A percentile compares a stretch with the other conserved stretches of the same genome.
phyloP scores from a whole-genome alignment of 768 basidiomycete species.

The Wakefieldia striispora region DNA sequence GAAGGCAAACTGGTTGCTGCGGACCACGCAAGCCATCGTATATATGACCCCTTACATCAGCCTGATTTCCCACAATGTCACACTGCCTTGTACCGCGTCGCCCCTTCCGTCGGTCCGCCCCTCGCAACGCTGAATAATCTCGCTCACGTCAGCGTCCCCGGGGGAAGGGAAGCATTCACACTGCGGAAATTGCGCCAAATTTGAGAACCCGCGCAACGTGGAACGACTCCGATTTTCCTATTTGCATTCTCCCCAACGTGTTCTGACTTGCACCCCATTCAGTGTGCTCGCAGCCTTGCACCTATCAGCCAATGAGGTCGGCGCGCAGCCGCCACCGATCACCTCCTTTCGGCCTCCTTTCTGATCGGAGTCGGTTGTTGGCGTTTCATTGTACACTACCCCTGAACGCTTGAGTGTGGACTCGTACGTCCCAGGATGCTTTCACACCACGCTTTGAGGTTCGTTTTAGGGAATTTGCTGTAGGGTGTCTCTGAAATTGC shows the following conservation, averaged over 20 bases:
- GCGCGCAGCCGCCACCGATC: constrained; percentile 28
- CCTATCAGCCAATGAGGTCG: constrained; percentile 9
- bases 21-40: constrained; percentile 33
- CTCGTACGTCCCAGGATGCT: too few relatives aligned
- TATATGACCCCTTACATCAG: constrained; percentile 37
- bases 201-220: constrained; percentile 2
- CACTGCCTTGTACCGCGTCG: constrained; percentile 20
- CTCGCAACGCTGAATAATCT: constrained; percentile 4
- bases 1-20: constrained; percentile 24
- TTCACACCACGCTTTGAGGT: too few relatives aligned
- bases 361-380: constrained; percentile 23
- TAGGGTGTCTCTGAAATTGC: too few relatives aligned
- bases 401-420: not conserved
- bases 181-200: constrained; percentile 17
- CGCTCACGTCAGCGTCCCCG: constrained; percentile 15
- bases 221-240: not conserved
- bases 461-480: too few relatives aligned
- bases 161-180: not conserved
- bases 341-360: constrained; percentile 11
- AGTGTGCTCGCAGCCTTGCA: not conserved
- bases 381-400: constrained; percentile 5
- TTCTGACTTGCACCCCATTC: constrained; percentile 3
- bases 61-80: constrained; percentile 27
- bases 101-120: constrained; percentile 19
- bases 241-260: not conserved